Evolutionary conservation across 208 protist genomes (phyloP).

Genomic region (Leishmania arabica): DNA sequence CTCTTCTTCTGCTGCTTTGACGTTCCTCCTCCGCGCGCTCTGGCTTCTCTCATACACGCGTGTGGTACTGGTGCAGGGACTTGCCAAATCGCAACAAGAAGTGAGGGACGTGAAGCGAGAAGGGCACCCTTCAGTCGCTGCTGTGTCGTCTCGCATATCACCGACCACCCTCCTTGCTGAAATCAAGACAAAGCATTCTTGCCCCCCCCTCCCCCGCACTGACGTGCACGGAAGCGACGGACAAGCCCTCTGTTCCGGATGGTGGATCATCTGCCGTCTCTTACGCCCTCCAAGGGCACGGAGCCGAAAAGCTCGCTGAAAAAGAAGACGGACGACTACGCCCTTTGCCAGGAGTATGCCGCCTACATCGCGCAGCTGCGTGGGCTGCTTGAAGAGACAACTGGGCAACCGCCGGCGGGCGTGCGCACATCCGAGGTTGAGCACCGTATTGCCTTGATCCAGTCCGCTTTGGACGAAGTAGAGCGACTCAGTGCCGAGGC

Average conservation of each 20-base stretch:
- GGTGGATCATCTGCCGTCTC: constrained; percentile 3
- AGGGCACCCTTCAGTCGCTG: neutral
- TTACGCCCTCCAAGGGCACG: neutral
- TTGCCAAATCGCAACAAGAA: neutral
- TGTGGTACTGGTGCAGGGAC: neutral
- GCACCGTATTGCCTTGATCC: constrained; percentile 59
- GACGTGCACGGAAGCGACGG: neutral
- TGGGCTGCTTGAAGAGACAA: constrained; percentile 57
- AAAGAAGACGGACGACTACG: constrained; percentile 20
- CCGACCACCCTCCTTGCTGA: neutral
- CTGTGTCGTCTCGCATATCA: too few species aligned
- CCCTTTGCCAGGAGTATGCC: constrained; percentile 40
- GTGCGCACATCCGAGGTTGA: constrained; percentile 56
- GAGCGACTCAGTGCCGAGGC: constrained; percentile 41
- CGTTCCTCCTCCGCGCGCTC: neutral
- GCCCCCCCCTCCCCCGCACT: neutral
- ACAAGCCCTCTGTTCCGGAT: neutral
- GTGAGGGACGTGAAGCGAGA: neutral
- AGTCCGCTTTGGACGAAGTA: constrained; percentile 60
- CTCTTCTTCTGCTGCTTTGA: neutral
- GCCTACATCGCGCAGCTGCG: constrained; percentile 63
- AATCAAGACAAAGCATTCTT: neutral
- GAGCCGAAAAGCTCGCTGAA: neutral
- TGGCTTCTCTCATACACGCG: neutral
- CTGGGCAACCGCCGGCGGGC: constrained; percentile 50